A percentile compares a stretch with the other conserved stretches of the same genome.
These are phyloP conservation scores for Fusarium nematophilum DNA, from an alignment of 2,329 filamentous ascomycete genomes.

Conservation along the genomic window DNA sequence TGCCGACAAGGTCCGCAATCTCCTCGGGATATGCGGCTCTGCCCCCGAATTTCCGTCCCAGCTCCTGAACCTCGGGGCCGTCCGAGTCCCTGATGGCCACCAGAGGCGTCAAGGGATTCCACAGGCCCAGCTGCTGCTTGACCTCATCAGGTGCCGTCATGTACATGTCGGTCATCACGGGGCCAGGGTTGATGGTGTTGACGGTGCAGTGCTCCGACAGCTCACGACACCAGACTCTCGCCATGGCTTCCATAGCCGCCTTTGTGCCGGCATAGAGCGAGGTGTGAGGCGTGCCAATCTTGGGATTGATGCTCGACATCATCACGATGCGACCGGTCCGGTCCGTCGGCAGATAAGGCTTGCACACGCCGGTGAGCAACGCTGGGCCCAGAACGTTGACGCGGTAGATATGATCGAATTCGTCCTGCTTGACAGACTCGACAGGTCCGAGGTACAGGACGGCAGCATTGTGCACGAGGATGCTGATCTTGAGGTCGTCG, in stretches of 20 bases:
- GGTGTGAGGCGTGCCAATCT: slow-evolving; percentile 64
- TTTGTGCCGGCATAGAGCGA: slow-evolving; percentile 72
- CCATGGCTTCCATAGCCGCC: slow-evolving; percentile 71
- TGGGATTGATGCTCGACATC: slow-evolving; percentile 64
- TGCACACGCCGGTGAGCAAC: slow-evolving; percentile 64
- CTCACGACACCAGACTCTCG: slow-evolving; percentile 70
- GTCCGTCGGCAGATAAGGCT: slow-evolving; percentile 65
- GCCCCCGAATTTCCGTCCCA: slow-evolving; percentile 62
- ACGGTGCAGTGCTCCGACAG: slow-evolving; percentile 67
- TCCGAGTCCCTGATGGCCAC: slow-evolving; percentile 47
- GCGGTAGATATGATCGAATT: slow-evolving; percentile 66
- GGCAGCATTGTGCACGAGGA: slow-evolving; percentile 69
- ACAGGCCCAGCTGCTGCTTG: slow-evolving; percentile 51
- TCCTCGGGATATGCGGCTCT: slow-evolving; percentile 71
- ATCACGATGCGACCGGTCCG: slow-evolving; percentile 69
- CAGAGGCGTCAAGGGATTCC: slow-evolving; percentile 63
- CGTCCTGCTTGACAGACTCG: slow-evolving; percentile 57
- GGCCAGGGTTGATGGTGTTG: slow-evolving; percentile 66
- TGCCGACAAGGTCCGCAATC: slow-evolving; percentile 72
- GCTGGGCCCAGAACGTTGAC: slow-evolving; percentile 70
- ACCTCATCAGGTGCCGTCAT: slow-evolving; percentile 62
- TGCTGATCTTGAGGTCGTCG: slow-evolving; percentile 60
- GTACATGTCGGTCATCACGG: slow-evolving; percentile 54
- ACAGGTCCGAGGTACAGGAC: slow-evolving; percentile 60
- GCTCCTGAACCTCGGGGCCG: slow-evolving; percentile 43